Evolutionary conservation across 768 basidiomycete species (phyloP).

Genomic region (Suillus weaverae): DNA sequence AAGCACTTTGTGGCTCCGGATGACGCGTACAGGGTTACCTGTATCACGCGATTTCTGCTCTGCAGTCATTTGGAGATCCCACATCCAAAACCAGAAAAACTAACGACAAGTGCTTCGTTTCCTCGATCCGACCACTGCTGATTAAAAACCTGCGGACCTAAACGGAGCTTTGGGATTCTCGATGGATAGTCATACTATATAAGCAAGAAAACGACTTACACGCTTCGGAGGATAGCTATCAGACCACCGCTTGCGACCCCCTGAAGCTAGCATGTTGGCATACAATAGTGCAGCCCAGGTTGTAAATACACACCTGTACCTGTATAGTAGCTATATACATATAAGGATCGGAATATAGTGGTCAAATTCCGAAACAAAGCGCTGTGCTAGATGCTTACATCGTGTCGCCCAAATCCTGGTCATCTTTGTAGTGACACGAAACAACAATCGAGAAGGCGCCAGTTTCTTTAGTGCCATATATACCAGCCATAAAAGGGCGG

Average conservation of each 20-base stretch:
- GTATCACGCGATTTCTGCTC: conserved; percentile 23
- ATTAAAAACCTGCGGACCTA: conserved; percentile 24
- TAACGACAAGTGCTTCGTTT: conserved; percentile 24
- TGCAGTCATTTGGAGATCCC: neutral
- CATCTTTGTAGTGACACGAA: conserved; percentile 23
- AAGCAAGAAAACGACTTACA: conserved; percentile 15
- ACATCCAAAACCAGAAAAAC: neutral
- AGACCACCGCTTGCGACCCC: conserved; percentile 19
- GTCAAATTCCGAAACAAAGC: neutral
- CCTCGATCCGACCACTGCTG: conserved; percentile 19
- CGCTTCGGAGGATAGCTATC: conserved; percentile 17
- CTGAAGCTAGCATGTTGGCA: neutral
- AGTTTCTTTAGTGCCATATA: conserved; percentile 13
- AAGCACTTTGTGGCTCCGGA: conserved; percentile 20
- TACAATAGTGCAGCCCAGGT: neutral
- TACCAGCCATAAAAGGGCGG: conserved; percentile 15
- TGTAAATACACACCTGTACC: conserved; percentile 15
- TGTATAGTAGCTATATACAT: conserved; percentile 26
- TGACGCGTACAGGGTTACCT: conserved; percentile 24
- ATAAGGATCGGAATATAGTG: neutral
- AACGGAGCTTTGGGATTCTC: conserved; percentile 9
- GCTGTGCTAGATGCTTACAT: conserved; percentile 18
- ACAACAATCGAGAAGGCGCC: conserved; percentile 23
- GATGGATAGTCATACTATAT: neutral
- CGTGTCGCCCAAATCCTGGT: conserved; percentile 26